Conservation (phyloP, 2,329 filamentous ascomycete genomes). For the Aureobasidium namibiae region DNA sequence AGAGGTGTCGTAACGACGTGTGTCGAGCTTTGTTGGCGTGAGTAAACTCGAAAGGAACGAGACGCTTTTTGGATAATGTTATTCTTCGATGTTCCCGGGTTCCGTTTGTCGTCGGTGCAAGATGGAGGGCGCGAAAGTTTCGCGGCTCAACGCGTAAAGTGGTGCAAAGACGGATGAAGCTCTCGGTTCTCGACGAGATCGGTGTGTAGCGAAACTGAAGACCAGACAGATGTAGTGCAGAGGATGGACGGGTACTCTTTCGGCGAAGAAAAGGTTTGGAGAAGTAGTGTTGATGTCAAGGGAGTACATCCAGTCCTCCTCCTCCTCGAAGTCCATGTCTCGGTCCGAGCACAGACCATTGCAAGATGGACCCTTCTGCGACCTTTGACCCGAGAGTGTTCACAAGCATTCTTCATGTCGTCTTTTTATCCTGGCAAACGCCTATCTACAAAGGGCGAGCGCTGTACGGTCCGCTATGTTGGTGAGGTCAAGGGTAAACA, state of each 20-base stretch:
- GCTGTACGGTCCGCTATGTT: constrained; percentile 79
- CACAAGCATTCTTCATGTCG: background rate
- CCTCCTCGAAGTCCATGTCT: background rate
- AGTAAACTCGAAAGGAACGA: too few relatives aligned
- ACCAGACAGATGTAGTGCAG: too few relatives aligned
- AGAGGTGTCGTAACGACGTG: too few relatives aligned
- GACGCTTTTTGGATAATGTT: background rate
- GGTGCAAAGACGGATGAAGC: background rate
- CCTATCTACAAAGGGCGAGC: constrained; percentile 65
- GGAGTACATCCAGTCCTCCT: background rate
- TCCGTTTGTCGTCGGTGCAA: background rate
- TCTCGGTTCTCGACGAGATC: too few relatives aligned
- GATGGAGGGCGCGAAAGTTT: constrained; percentile 10
- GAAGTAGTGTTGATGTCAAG: background rate
- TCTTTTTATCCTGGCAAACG: constrained; percentile 56
- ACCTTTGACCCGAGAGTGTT: background rate
- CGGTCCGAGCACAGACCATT: constrained; percentile 1
- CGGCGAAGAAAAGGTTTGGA: background rate
- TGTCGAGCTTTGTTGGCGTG: too few relatives aligned
- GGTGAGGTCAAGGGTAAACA: constrained; percentile 68
- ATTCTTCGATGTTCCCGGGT: background rate
- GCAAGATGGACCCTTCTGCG: background rate
- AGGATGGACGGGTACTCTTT: too few relatives aligned
- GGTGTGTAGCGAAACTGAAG: too few relatives aligned
- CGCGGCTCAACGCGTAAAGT: constrained; percentile 7